Percentiles rank a stretch among this genome's conserved stretches.
These are phyloP conservation scores for Coriolopsis trogii DNA, from an alignment of 1,284 basidiomycete species.

Conservation along the genomic window DNA sequence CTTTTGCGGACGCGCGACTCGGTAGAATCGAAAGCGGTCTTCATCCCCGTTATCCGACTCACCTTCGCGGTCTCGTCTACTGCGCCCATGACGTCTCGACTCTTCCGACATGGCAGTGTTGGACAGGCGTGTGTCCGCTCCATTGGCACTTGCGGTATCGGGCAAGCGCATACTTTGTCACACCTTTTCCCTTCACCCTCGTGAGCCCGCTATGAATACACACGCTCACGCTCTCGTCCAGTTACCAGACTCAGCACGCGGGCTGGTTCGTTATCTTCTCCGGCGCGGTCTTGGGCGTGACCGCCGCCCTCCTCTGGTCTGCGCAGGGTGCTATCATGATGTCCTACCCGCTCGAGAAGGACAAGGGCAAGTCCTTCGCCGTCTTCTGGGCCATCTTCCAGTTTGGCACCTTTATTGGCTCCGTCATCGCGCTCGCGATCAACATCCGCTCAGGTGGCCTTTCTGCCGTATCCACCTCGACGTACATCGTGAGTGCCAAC, in stretches of 20 bases:
- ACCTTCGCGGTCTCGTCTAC: no score
- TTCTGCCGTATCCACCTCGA: slow-evolving; percentile 39
- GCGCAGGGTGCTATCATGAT: slow-evolving; percentile 62
- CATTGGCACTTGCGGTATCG: no score
- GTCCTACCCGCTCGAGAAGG: slow-evolving; percentile 57
- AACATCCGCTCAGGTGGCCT: slow-evolving; percentile 38
- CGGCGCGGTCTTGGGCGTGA: slow-evolving; percentile 57
- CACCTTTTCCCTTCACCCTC: no score
- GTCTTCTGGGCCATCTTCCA: slow-evolving; percentile 63
- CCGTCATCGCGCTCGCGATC: slow-evolving; percentile 51
- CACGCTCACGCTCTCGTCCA: slow-evolving; percentile 8
- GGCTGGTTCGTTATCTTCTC: slow-evolving; percentile 53
- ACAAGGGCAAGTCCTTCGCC: slow-evolving; percentile 51
- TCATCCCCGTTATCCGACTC: no score
- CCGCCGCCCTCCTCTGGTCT: slow-evolving; percentile 64
- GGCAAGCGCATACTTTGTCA: no score
- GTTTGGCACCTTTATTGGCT: slow-evolving; percentile 52
- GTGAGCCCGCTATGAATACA: no score
- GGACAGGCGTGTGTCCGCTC: no score
- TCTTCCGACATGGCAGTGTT: no score
- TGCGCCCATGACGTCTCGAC: no score
- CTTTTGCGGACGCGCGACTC: no score
- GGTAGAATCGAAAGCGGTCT: no score
- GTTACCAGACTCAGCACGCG: slow-evolving; percentile 40
- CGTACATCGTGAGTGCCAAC: slow-evolving; percentile 37